A percentile compares a stretch with the other conserved stretches of the same genome.
These are phyloP conservation scores for Saxophila tyrrhenica DNA, from an alignment of 495 filamentous ascomycete species.

Conservation along the genomic window DNA sequence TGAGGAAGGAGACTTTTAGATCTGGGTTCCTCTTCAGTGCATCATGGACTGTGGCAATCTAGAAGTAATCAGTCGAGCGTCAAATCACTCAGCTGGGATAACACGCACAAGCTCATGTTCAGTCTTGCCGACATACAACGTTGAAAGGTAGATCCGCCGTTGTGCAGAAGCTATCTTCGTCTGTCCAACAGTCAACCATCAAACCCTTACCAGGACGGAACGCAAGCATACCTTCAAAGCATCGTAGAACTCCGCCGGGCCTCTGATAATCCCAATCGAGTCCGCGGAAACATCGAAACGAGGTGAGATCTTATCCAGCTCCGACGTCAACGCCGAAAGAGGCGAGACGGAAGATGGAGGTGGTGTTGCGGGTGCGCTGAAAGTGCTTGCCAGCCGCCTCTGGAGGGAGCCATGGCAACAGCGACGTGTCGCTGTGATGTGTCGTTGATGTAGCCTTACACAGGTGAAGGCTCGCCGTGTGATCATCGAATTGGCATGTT, in stretches of 20 bases:
- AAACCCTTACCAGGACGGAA: neutral
- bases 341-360: constrained; percentile 1
- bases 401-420: constrained; percentile 6
- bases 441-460: neutral
- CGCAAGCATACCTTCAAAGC: constrained; percentile 59
- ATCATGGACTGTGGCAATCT: constrained; percentile 66
- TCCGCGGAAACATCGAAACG: constrained; percentile 75
- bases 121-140: constrained; percentile 88
- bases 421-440: neutral
- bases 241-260: constrained; percentile 75
- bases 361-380: constrained; percentile 4
- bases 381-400: constrained; percentile 21
- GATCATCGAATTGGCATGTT: constrained; percentile 11
- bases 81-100: too few relatives aligned
- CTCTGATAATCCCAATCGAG: constrained; percentile 67
- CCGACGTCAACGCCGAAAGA: constrained; percentile 39
- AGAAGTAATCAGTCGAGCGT: constrained; percentile 7
- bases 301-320: constrained; percentile 81
- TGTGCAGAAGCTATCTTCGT: constrained; percentile 69
- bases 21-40: constrained; percentile 63
- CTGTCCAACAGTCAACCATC: constrained; percentile 30
- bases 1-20: constrained; percentile 82
- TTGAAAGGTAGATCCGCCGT: constrained; percentile 76
- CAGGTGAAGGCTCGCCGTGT: constrained; percentile 6
- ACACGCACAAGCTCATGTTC: constrained; percentile 74